Evolutionary conservation across 1,284 basidiomycete genomes (phyloP), one percentile per base, ranked within the genome.

Genomic region (Puccinia polysora): DNA sequence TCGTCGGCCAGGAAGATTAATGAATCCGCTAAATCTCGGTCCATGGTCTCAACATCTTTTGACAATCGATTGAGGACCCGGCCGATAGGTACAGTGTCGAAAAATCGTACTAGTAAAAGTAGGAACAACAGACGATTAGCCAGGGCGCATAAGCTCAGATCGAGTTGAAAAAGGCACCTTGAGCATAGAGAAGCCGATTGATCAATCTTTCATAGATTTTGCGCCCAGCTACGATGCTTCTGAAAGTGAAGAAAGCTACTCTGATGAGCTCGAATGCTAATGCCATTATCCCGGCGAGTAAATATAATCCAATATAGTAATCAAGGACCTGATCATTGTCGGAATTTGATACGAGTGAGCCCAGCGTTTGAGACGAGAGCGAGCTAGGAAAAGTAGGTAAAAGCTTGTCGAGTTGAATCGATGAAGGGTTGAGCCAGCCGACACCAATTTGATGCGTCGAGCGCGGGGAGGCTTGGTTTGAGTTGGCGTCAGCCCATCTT

Each of bases 21-120:
- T 73, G 72, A 53, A 3, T 74, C 72, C 8, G 76, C 75, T 56
- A 79, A 76, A 60, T 80, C 79, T 74, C 79, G 78, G 73, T 80
- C 79, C 34, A 80, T 64, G 30, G 79, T 78, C 71, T 79, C 76
- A 25, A 80, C 75, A 38, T 80, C 79, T 73, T 78, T 78, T 23
- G 77, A 77, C 10, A 79, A 74, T 32, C 79, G 76, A 73, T 79
- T 80, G 74, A 79, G 78, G 62, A 80, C 77, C 12, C 79, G 75
- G 2, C 79, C 78, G 28, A 60, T 70, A 14, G 65, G 65, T 6
- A 68, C 65, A 15, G 65, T 68, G 34, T 79, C 75, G 12, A 78
- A 78, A 34, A 78, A 78, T 47, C 76, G 53, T 23, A 68, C 65
- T 59, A 59, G 15, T 32, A 10, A 15, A n/a, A 28, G 20, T n/a